These are phyloP conservation scores for Botrytis fragariae DNA, from an alignment of 2,329 filamentous ascomycete species.

Conservation along the genomic window DNA sequence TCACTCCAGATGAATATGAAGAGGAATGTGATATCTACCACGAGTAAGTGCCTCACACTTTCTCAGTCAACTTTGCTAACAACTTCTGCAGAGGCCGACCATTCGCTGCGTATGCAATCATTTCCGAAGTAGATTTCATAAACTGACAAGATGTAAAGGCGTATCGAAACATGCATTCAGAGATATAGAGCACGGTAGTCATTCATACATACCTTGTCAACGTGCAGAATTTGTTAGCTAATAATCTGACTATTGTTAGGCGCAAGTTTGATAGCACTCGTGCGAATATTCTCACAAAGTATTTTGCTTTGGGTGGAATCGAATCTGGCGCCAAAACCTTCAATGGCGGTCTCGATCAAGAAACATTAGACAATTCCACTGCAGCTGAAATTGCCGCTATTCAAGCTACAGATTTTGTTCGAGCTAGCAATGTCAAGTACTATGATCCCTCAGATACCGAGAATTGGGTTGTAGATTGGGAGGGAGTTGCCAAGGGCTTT, in stretches of 20 bases:
- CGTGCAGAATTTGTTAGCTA: background rate
- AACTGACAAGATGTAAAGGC: slow-evolving; percentile 43
- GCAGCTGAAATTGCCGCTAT: slow-evolving; percentile 63
- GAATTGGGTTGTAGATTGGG: slow-evolving; percentile 79
- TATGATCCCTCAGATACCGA: slow-evolving; percentile 50
- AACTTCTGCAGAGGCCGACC: slow-evolving; percentile 45
- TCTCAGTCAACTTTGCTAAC: slow-evolving; percentile 29
- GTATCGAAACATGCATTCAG: slow-evolving; percentile 82
- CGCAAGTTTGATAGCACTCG: slow-evolving; percentile 69
- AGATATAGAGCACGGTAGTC: slow-evolving; percentile 61
- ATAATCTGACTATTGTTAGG: slow-evolving; percentile 40
- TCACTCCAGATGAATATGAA: slow-evolving; percentile 65
- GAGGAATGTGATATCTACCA: slow-evolving; percentile 70
- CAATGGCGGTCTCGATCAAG: slow-evolving; percentile 54
- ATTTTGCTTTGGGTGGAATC: slow-evolving; percentile 80
- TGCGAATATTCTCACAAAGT: slow-evolving; percentile 69
- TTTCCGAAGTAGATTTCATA: slow-evolving; percentile 3
- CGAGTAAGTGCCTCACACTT: slow-evolving; percentile 44
- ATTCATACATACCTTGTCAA: background rate
- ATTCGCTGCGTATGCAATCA: slow-evolving; percentile 54
- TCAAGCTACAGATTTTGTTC: slow-evolving; percentile 60
- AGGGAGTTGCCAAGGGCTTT: slow-evolving; percentile 72
- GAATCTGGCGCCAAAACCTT: slow-evolving; percentile 62
- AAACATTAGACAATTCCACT: slow-evolving; percentile 61
- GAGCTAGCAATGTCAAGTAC: slow-evolving; percentile 45